Conservation (phyloP, 1,284 basidiomycete species). For the Fomitiporia mediterranea region DNA sequence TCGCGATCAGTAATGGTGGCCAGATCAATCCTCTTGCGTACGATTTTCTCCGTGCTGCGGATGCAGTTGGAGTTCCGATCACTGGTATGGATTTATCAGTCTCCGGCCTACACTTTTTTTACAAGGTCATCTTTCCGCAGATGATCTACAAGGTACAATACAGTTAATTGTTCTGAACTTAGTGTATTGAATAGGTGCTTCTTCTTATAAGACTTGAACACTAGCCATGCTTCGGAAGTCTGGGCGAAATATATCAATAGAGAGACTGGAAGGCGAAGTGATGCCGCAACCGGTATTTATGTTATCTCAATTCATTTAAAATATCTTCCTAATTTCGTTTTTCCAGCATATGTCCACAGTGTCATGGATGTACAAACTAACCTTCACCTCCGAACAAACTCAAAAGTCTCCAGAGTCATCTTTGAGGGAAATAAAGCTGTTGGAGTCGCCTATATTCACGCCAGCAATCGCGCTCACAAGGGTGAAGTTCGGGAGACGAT, state of each 20-base stretch:
- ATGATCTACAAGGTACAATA: constrained; percentile 57
- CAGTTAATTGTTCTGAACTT: background rate
- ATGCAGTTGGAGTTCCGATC: constrained; percentile 59
- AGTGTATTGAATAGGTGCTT: no score
- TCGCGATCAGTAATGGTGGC: constrained; percentile 66
- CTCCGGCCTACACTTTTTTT: background rate
- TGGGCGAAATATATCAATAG: constrained; percentile 78
- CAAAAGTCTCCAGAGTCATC: constrained; percentile 63
- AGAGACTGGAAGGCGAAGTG: constrained; percentile 64
- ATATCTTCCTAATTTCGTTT: constrained; percentile 1
- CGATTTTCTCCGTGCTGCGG: constrained; percentile 62
- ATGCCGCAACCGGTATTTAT: constrained; percentile 57
- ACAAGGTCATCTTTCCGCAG: constrained; percentile 29
- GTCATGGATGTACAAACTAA: constrained; percentile 65
- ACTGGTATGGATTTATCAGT: constrained; percentile 44
- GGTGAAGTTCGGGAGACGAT: constrained; percentile 55
- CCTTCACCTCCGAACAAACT: constrained; percentile 56
- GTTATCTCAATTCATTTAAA: background rate
- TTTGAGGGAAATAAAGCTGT: constrained; percentile 70
- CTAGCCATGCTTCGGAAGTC: constrained; percentile 62
- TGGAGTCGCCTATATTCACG: constrained; percentile 63
- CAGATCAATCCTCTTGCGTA: constrained; percentile 57
- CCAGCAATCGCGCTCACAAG: constrained; percentile 52
- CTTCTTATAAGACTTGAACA: constrained; percentile 44
- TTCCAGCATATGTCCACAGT: constrained; percentile 60